These are phyloP conservation scores for Sclerotinia minor DNA, from an alignment of 2,329 filamentous ascomycete genomes.

Conservation along the genomic window DNA sequence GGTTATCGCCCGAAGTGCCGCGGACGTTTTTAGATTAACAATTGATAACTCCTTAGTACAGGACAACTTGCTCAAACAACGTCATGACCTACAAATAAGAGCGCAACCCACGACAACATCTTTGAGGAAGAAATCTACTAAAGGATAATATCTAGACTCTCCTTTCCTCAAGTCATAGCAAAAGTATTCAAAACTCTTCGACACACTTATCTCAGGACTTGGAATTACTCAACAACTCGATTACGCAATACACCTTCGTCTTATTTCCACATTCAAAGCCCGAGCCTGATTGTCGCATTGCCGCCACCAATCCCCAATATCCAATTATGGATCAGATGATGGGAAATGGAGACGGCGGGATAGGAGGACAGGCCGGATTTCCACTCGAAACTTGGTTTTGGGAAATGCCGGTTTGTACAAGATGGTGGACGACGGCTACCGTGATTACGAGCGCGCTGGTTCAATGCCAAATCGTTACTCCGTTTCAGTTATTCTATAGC, in stretches of 20 bases:
- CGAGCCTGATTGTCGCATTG: slow-evolving; percentile 7
- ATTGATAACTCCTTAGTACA: slow-evolving; percentile 9
- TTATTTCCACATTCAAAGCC: background rate
- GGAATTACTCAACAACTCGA: background rate
- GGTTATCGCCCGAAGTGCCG: background rate
- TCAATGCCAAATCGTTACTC: slow-evolving; percentile 88
- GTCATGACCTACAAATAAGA: background rate
- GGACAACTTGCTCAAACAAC: slow-evolving; percentile 24
- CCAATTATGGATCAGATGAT: slow-evolving; percentile 42
- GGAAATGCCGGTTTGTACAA: slow-evolving; percentile 94
- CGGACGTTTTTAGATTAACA: background rate
- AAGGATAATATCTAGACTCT: background rate
- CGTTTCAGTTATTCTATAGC: slow-evolving; percentile 97
- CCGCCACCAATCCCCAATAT: background rate
- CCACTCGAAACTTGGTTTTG: slow-evolving; percentile 98
- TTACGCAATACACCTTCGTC: background rate
- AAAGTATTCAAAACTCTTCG: background rate
- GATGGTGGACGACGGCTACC: slow-evolving; percentile 95
- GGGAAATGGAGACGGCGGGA: slow-evolving; percentile 40
- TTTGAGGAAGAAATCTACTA: background rate
- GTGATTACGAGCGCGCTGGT: slow-evolving; percentile 85
- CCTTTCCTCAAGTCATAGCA: background rate
- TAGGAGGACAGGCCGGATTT: slow-evolving; percentile 59
- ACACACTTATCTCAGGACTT: background rate
- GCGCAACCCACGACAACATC: background rate